These are phyloP conservation scores for Letharia columbiana DNA, from an alignment of 495 filamentous ascomycete species.

Conservation along the genomic window DNA sequence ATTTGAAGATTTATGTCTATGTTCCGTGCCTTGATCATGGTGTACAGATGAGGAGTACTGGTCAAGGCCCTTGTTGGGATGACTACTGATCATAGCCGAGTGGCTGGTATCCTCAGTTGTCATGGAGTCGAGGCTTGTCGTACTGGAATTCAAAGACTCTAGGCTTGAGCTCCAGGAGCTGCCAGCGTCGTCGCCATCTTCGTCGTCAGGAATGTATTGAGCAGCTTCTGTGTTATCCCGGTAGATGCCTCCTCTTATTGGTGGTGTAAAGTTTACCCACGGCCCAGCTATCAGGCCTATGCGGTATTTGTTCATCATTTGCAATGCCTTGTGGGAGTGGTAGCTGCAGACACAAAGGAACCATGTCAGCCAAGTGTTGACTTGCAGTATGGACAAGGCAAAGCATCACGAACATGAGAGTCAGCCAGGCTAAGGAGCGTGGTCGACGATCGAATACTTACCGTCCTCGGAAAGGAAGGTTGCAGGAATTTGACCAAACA, in stretches of 20 bases:
- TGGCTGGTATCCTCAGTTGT: background rate
- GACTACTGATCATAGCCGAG: background rate
- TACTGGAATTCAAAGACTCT: constrained; percentile 11
- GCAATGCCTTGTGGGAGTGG: constrained; percentile 25
- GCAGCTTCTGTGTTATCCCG: constrained; percentile 12
- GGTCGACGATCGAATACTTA: constrained; percentile 12
- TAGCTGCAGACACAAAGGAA: constrained; percentile 21
- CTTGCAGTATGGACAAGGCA: no score
- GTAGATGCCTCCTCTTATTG: constrained; percentile 28
- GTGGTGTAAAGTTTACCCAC: constrained; percentile 30
- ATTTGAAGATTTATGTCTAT: background rate
- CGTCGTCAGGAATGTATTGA: constrained; percentile 13
- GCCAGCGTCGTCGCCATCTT: constrained; percentile 23
- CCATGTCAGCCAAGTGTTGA: background rate
- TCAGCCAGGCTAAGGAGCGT: constrained; percentile 1
- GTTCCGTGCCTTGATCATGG: background rate
- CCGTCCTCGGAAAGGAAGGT: constrained; percentile 9
- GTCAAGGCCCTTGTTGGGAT: background rate
- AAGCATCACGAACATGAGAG: background rate
- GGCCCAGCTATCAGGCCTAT: constrained; percentile 26
- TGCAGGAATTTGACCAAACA: background rate
- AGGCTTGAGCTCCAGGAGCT: constrained; percentile 4
- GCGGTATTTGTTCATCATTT: constrained; percentile 27
- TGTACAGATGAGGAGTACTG: background rate
- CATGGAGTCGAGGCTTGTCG: constrained; percentile 7